Evolutionary conservation across 78 protist species (phyloP).

Genomic region (Chrysochromulina tobinii): DNA sequence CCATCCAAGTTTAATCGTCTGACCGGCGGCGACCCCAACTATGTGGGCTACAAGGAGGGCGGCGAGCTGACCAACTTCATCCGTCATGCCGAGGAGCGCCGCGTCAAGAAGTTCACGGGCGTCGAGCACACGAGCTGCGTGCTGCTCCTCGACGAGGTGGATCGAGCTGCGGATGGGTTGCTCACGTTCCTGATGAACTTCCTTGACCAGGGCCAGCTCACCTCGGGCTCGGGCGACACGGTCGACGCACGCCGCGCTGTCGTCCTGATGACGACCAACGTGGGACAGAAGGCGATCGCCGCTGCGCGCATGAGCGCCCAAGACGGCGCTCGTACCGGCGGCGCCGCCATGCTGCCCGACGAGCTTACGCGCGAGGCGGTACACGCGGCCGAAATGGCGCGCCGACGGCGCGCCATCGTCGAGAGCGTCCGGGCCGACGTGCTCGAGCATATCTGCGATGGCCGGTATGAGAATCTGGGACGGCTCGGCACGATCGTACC

Average conservation of each 20-base stretch:
- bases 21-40: constrained; percentile 67
- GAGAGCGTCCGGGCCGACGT: neutral
- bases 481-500: constrained; percentile 5
- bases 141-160: constrained; percentile 4
- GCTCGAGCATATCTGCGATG: neutral
- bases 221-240: neutral
- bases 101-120: neutral
- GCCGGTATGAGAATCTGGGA: neutral
- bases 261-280: constrained; percentile 4
- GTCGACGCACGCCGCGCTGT: neutral
- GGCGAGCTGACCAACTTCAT: constrained; percentile 67
- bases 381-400: too few relatives aligned
- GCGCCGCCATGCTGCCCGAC: neutral
- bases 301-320: neutral
- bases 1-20: constrained; percentile 35
- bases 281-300: neutral
- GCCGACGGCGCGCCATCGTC: neutral
- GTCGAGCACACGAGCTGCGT: neutral
- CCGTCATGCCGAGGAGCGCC: constrained; percentile 19
- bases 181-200: constrained; percentile 25
- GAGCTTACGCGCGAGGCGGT: neutral
- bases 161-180: constrained; percentile 1
- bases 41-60: constrained; percentile 74
- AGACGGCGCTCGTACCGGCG: too few relatives aligned
- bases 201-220: neutral